Base-by-base conservation (phyloP, 2,329 filamentous ascomycete genomes). In the Penicillium rolfsii region DNA sequence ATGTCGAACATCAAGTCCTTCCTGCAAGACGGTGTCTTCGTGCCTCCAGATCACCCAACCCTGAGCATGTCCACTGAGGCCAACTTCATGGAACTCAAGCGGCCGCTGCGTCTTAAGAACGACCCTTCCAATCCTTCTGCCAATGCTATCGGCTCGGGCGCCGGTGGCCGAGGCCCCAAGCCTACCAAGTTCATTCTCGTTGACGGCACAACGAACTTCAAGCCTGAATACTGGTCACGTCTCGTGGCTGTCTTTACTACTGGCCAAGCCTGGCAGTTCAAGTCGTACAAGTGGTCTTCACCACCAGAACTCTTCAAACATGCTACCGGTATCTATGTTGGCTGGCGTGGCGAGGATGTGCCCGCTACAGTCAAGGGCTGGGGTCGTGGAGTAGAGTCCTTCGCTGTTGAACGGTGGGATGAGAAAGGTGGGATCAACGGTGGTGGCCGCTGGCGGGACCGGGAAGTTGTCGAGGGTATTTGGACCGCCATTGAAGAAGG, bases 221-320 rank as follows among this genome's bases (percentile, higher is more conserved):
- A 97, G 76, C 95, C 95, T 0, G 93, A 98, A 74, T 97, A 98
- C 82, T 99, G 95, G 95, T 89, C 89, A 71, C 89, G 93, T 55
- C 90, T 99, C 6, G 95, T 97, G 1, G 95, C 91, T 12, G 93
- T 99, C 59, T 98, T 99, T 80, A 99, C 95, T 0, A 99, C 95
- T 0, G 95, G 95, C 36, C 95, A 99, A 80, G 88, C 90, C 9
- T 99, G 95, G 95, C 95, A 99, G 79, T 99, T 99, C 81, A 97
- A 97, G 80, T 91, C 88, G 68, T 99, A 99, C 85, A 97, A 96
- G 78, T 99, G 95, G 92, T 89, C 89, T 68, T 89, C 90, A 58
- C 91, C 95, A 0, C 85, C 88, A 14, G 95, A 98, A 73, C 83
- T 99, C 53, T 99, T 99, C 81, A 87, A 88, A 67, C 91, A 97